Evolutionary conservation across 306 rosid species (phyloP).

Genomic region (Luffa acutangula): DNA sequence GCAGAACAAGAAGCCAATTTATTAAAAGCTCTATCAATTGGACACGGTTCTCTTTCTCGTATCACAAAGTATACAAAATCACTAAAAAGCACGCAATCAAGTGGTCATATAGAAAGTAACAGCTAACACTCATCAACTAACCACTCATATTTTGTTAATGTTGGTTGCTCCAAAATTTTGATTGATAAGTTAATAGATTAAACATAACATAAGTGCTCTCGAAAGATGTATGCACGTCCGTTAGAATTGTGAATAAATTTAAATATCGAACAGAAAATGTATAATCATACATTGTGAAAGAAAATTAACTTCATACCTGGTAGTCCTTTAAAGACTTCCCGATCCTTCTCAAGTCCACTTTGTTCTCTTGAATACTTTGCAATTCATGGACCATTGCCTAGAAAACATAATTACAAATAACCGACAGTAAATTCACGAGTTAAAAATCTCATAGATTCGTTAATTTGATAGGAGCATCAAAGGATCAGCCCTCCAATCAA

Average conservation of each 20-base stretch:
- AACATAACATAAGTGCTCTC: neutral
- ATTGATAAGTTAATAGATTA: neutral
- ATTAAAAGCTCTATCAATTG: slow-evolving; percentile 67
- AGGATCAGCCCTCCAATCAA: neutral
- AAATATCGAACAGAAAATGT: neutral
- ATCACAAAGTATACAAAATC: slow-evolving; percentile 47
- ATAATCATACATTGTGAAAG: neutral
- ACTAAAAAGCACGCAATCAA: slow-evolving; percentile 33
- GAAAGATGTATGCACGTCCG: neutral
- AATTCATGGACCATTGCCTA: slow-evolving; percentile 93
- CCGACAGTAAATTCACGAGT: neutral
- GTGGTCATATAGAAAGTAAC: neutral
- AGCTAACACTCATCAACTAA: neutral
- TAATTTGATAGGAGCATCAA: neutral
- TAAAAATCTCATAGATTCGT: neutral
- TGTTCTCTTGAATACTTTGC: slow-evolving; percentile 83
- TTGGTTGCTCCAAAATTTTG: neutral
- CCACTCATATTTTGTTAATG: neutral
- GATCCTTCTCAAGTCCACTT: slow-evolving; percentile 56
- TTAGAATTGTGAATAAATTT: neutral
- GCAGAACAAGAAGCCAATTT: slow-evolving; percentile 60
- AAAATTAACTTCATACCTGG: neutral
- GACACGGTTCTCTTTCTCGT: slow-evolving; percentile 21
- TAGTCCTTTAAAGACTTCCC: neutral
- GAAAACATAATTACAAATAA: slow-evolving; percentile 2